Evolutionary conservation across 2,329 filamentous ascomycete genomes (phyloP).

Genomic region (Rosellinia necatrix): DNA sequence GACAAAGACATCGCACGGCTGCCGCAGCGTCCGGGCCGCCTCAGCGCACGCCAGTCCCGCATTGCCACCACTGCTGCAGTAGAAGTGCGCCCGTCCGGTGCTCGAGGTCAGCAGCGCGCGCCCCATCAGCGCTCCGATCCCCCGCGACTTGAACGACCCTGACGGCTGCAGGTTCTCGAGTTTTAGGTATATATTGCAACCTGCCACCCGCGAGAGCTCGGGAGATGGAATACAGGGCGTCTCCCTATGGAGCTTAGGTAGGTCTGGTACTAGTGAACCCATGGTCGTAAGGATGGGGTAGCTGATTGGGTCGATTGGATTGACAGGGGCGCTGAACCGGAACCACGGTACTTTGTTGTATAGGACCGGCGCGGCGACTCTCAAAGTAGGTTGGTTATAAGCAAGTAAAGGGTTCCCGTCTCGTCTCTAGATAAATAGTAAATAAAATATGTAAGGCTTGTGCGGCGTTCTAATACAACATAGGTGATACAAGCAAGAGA

Average conservation of each 20-base stretch:
- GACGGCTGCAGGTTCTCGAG: conserved; percentile 84
- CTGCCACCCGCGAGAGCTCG: conserved; percentile 69
- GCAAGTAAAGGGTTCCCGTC: no score
- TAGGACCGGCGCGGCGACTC: no score
- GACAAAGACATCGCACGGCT: conserved; percentile 76
- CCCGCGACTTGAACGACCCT: conserved; percentile 84
- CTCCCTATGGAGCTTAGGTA: conserved; percentile 66
- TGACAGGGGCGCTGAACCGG: no score
- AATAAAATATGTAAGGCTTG: no score
- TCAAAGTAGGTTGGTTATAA: no score
- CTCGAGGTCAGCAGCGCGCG: conserved; percentile 38
- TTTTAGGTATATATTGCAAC: conserved; percentile 84
- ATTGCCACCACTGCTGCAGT: conserved; percentile 80
- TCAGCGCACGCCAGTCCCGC: conserved; percentile 82
- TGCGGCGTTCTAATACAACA: no score
- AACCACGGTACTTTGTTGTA: no score
- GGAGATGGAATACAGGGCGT: conserved; percentile 73
- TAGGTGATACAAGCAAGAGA: no score
- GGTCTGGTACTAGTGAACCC: conserved; percentile 44
- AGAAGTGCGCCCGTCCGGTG: conserved; percentile 65
- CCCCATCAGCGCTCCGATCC: conserved; percentile 73
- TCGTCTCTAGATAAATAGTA: no score
- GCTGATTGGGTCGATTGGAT: no score
- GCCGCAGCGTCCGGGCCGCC: conserved; percentile 66
- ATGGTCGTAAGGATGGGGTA: no score